phyloP scores from a whole-genome alignment of 2,329 filamentous ascomycete species.

The Claviceps digitariae region DNA sequence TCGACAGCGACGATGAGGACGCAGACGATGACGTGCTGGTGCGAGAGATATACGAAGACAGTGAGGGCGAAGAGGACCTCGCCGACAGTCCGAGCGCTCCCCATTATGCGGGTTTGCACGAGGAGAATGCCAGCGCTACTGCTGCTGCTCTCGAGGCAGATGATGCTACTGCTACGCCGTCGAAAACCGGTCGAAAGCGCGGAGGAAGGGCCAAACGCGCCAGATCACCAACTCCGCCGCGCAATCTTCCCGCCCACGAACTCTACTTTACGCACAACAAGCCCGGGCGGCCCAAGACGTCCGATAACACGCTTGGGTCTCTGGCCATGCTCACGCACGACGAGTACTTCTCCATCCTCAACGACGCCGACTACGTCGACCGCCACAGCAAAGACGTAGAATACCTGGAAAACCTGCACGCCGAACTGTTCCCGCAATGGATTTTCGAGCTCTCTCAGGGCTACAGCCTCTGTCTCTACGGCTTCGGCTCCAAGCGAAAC shows the following conservation, averaged over 20 bases:
- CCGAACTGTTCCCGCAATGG: slow-evolving; percentile 82
- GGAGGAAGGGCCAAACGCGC: slow-evolving; percentile 14
- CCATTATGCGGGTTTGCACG: slow-evolving; percentile 19
- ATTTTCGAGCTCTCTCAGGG: slow-evolving; percentile 74
- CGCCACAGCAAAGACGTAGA: slow-evolving; percentile 56
- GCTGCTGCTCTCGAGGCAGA: slow-evolving; percentile 13
- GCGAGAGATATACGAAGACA: slow-evolving; percentile 31
- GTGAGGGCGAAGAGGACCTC: slow-evolving; percentile 57
- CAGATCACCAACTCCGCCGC: slow-evolving; percentile 65
- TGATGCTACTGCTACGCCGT: slow-evolving; percentile 20
- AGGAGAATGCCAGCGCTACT: slow-evolving; percentile 13
- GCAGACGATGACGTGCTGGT: slow-evolving; percentile 8
- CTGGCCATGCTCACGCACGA: slow-evolving; percentile 74
- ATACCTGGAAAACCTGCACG: slow-evolving; percentile 62
- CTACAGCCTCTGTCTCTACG: slow-evolving; percentile 84
- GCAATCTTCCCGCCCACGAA: slow-evolving; percentile 74
- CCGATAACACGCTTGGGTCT: slow-evolving; percentile 67
- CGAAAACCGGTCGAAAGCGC: slow-evolving; percentile 21
- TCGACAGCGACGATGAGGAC: slow-evolving; percentile 56
- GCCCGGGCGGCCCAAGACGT: slow-evolving; percentile 68
- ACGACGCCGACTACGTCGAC: slow-evolving; percentile 47
- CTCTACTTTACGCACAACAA: slow-evolving; percentile 90
- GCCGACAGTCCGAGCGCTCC: slow-evolving; percentile 34
- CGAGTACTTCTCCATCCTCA: slow-evolving; percentile 64
- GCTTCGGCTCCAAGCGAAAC: slow-evolving; percentile 76